phyloP scores from a whole-genome alignment of 805 yeast genomes.

The Saccharomycopsis oosterbeekiorum region DNA sequence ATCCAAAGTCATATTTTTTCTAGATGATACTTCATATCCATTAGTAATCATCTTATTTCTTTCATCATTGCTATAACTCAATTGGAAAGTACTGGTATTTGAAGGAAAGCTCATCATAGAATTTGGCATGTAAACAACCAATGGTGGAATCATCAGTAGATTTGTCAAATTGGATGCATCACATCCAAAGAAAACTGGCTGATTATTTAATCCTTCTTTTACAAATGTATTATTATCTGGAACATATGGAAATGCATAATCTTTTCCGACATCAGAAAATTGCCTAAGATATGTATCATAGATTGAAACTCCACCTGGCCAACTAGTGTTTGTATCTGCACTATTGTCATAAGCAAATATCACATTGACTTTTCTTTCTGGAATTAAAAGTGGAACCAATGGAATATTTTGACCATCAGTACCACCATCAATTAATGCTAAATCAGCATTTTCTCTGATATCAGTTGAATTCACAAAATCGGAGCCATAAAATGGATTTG shows the following conservation, averaged over 20 bases:
- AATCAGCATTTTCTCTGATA: slow-evolving; percentile 24
- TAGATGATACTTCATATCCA: slow-evolving; percentile 64
- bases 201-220: slow-evolving; percentile 49
- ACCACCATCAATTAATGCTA: slow-evolving; percentile 40
- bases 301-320: slow-evolving; percentile 39
- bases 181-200: slow-evolving; percentile 81
- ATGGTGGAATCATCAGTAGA: slow-evolving; percentile 51
- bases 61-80: slow-evolving; percentile 50
- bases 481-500: slow-evolving; percentile 11
- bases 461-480: slow-evolving; percentile 18
- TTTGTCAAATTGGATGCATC: slow-evolving; percentile 51
- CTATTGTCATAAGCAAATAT: slow-evolving; percentile 41
- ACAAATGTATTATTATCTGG: slow-evolving; percentile 49
- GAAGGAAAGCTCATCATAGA: slow-evolving; percentile 52
- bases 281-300: slow-evolving; percentile 34
- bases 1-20: slow-evolving; percentile 58
- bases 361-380: slow-evolving; percentile 33
- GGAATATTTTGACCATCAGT: slow-evolving; percentile 40
- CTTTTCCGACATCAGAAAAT: slow-evolving; percentile 37
- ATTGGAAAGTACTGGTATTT: slow-evolving; percentile 60
- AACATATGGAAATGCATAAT: slow-evolving; percentile 67
- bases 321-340: slow-evolving; percentile 31
- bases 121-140: slow-evolving; percentile 68
- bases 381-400: slow-evolving; percentile 34
- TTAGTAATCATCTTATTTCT: slow-evolving; percentile 52